These are phyloP conservation scores for Chlamydomonas eustigma DNA, from an alignment of 139 green algal species.

Conservation along the genomic window DNA sequence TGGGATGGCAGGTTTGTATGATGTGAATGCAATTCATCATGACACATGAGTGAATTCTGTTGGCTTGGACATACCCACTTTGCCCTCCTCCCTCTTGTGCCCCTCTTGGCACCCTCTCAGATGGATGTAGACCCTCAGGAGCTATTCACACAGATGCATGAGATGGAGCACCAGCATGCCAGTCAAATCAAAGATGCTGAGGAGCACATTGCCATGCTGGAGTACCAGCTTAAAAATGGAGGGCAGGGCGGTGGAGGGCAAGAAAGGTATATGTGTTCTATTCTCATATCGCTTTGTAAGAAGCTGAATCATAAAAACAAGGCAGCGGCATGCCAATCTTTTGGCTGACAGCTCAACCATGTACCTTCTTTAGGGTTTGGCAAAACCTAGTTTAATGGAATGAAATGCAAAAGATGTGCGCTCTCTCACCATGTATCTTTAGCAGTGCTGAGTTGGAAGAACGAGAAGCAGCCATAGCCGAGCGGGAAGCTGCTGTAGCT, in stretches of 20 bases:
- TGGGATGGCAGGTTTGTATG: too few species aligned
- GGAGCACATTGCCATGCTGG: background rate
- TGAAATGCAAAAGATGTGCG: too few species aligned
- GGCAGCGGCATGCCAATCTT: too few species aligned
- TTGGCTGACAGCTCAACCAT: too few species aligned
- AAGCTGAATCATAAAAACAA: background rate
- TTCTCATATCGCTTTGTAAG: background rate
- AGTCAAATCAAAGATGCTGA: background rate
- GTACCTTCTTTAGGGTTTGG: too few species aligned
- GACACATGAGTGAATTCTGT: too few species aligned
- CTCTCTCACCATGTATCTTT: too few species aligned
- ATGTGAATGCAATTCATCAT: too few species aligned
- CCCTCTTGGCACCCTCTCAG: background rate
- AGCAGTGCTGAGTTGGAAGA: background rate
- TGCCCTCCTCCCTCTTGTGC: background rate
- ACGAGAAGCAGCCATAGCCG: background rate
- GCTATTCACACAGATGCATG: background rate
- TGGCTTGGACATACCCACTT: too few species aligned
- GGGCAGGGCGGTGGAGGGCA: background rate
- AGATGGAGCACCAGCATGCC: background rate
- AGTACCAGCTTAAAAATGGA: background rate
- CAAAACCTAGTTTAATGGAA: too few species aligned
- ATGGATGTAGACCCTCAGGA: background rate
- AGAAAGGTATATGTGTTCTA: background rate
- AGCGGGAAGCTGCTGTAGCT: background rate